Evolutionary conservation across 2,329 filamentous ascomycete species (phyloP).

Genomic region (Clonostachys rosea): DNA sequence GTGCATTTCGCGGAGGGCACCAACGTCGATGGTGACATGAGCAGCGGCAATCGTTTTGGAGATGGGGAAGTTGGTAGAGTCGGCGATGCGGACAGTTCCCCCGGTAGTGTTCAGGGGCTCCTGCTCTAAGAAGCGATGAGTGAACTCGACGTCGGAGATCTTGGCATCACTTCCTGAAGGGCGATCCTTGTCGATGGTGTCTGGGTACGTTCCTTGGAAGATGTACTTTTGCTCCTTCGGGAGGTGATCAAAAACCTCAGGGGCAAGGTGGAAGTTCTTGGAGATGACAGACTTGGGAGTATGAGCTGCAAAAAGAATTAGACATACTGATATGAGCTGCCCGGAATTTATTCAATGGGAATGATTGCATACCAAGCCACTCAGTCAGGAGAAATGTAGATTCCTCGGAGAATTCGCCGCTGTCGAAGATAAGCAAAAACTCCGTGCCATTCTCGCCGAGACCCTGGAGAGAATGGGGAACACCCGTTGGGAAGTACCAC

Average conservation of each 20-base stretch:
- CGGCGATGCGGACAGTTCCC: constrained; percentile 70
- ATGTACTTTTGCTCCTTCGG: constrained; percentile 70
- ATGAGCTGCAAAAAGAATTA: constrained; percentile 38
- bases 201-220: constrained; percentile 64
- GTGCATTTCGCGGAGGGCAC: constrained; percentile 74
- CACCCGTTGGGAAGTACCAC: constrained; percentile 77
- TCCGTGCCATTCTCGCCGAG: constrained; percentile 56
- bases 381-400: constrained; percentile 72
- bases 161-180: constrained; percentile 58
- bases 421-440: constrained; percentile 43
- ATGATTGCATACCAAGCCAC: constrained; percentile 52
- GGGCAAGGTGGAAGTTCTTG: constrained; percentile 71
- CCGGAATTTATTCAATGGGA: constrained; percentile 7
- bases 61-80: constrained; percentile 70
- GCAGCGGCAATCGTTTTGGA: constrained; percentile 71
- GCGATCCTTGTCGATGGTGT: constrained; percentile 59
- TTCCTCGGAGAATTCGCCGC: constrained; percentile 48
- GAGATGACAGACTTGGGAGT: constrained; percentile 67
- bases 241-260: constrained; percentile 65
- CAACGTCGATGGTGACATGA: constrained; percentile 65
- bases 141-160: constrained; percentile 64
- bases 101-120: constrained; percentile 61
- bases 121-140: constrained; percentile 68
- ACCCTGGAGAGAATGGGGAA: constrained; percentile 74
- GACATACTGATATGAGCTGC: no score